Evolutionary conservation across 345 rosid species (phyloP).

Genomic region (Linum lewisii): DNA sequence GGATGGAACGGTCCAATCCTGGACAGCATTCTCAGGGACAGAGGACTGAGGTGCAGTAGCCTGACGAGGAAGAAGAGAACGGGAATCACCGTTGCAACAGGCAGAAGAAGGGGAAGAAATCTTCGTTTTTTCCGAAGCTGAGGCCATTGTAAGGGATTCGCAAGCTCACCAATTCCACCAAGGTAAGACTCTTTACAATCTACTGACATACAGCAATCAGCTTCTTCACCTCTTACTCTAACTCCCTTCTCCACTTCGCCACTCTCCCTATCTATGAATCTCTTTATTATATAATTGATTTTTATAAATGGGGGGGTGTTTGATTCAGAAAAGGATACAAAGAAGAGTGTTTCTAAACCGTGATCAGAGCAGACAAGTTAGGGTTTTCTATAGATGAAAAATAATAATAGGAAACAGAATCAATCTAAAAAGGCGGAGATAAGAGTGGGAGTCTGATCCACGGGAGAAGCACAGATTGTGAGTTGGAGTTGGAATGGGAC

Average conservation of each 20-base stretch:
- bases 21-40: constrained; percentile 16
- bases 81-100: constrained; percentile 7
- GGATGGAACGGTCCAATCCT: constrained; percentile 30
- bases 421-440: too few species aligned
- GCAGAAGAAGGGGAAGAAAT: constrained; percentile 18
- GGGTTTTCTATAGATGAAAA: too few species aligned
- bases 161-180: constrained; percentile 77
- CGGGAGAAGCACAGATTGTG: too few species aligned
- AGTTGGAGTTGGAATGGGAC: too few species aligned
- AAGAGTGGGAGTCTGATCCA: too few species aligned
- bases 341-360: too few species aligned
- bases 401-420: too few species aligned
- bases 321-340: too few species aligned
- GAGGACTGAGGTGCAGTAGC: constrained; percentile 24
- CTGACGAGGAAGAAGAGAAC: constrained; percentile 11
- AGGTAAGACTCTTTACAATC: constrained; percentile 52
- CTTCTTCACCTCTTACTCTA: constrained; percentile 2
- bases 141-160: constrained; percentile 92
- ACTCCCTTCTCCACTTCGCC: constrained; percentile 1
- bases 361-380: too few species aligned
- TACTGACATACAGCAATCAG: constrained; percentile 83
- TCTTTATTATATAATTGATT: background rate
- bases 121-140: constrained; percentile 86
- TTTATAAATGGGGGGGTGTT: too few species aligned
- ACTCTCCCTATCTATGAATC: background rate